These are phyloP conservation scores for Terana coerulea DNA, from an alignment of 768 basidiomycete species.

Conservation along the genomic window DNA sequence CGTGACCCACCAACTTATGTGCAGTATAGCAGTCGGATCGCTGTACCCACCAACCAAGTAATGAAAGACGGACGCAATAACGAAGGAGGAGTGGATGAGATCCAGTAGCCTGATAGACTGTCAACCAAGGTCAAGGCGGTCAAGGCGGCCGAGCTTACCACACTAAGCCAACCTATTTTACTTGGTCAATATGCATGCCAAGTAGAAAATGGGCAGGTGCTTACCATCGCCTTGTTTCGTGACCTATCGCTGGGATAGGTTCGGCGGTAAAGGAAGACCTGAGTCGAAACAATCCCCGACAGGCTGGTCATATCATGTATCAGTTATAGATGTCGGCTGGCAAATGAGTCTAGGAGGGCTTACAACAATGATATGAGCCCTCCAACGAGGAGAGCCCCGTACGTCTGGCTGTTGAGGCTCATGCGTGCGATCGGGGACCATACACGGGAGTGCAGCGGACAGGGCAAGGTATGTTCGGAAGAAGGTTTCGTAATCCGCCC, in stretches of 20 bases:
- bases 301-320: too few relatives aligned
- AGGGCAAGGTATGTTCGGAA: background rate
- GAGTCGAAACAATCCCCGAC: slow-evolving; percentile 16
- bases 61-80: slow-evolving; percentile 7
- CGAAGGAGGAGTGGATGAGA: slow-evolving; percentile 14
- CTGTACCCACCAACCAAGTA: slow-evolving; percentile 10
- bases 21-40: background rate
- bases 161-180: too few relatives aligned
- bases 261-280: slow-evolving; percentile 13
- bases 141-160: too few relatives aligned
- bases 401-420: background rate
- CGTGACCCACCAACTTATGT: slow-evolving; percentile 11
- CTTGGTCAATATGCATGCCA: too few relatives aligned
- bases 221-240: slow-evolving; percentile 9
- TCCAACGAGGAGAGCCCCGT: slow-evolving; percentile 4
- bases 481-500: background rate
- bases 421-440: background rate
- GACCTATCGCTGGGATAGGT: slow-evolving; percentile 7
- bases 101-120: slow-evolving; percentile 10
- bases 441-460: background rate
- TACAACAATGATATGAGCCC: slow-evolving; percentile 10
- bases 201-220: too few relatives aligned
- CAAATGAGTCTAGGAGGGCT: background rate
- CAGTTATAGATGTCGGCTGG: too few relatives aligned
- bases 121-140: too few relatives aligned